Evolutionary conservation across 495 filamentous ascomycete genomes (phyloP).

Genomic region (Gamarada debralockiae): DNA sequence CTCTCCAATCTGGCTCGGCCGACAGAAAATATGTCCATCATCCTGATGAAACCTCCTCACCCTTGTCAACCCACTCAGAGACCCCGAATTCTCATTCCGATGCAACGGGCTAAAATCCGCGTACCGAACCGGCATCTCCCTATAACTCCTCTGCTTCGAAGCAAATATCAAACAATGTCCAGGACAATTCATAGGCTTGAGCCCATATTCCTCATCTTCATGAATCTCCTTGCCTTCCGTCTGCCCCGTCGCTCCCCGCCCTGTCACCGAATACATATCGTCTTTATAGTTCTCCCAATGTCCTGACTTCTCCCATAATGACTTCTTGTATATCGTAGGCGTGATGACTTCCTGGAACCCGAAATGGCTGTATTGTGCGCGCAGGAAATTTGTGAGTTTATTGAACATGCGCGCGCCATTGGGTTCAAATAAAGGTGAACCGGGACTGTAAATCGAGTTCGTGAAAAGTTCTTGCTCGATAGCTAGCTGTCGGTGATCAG

Average conservation of each 20-base stretch:
- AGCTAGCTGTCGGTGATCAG: constrained; percentile 70
- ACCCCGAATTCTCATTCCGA: constrained; percentile 84
- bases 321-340: constrained; percentile 89
- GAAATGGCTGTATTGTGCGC: constrained; percentile 80
- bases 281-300: constrained; percentile 93
- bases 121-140: constrained; percentile 84
- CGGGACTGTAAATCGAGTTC: constrained; percentile 75
- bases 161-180: constrained; percentile 88
- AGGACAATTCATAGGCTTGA: constrained; percentile 98
- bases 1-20: constrained; percentile 72
- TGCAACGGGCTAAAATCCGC: constrained; percentile 92
- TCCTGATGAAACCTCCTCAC: constrained; percentile 95
- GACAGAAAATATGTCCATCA: constrained; percentile 93
- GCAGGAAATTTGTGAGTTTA: constrained; percentile 79
- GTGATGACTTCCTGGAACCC: constrained; percentile 92
- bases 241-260: constrained; percentile 48
- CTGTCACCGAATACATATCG: constrained; percentile 89
- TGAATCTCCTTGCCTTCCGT: constrained; percentile 33
- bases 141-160: constrained; percentile 66
- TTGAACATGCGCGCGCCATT: constrained; percentile 85
- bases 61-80: constrained; percentile 81
- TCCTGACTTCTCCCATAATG: constrained; percentile 83
- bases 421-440: constrained; percentile 84
- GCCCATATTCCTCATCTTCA: constrained; percentile 76
- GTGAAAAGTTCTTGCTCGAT: constrained; percentile 73